Percentiles rank a stretch among this genome's conserved stretches.
phyloP scores from a whole-genome alignment of 352 stramenopile genomes.

The Pythium brassicae region DNA sequence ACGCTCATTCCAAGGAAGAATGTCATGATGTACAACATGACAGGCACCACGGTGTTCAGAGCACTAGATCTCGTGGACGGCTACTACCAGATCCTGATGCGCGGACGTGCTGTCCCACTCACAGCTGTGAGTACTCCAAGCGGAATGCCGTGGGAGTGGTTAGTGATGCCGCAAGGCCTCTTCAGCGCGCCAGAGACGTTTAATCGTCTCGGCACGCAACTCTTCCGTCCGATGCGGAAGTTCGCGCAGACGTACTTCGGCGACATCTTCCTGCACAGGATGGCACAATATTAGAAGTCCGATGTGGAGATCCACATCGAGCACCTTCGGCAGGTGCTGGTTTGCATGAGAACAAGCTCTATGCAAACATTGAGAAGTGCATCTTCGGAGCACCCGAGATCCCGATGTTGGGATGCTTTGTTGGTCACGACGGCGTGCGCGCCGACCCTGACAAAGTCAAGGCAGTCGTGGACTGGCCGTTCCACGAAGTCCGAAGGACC shows the following conservation, averaged over 20 bases:
- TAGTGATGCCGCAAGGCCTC: conserved; percentile 21
- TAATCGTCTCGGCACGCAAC: conserved; percentile 15
- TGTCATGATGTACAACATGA: conserved; percentile 21
- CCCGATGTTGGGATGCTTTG: not conserved
- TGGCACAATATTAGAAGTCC: not conserved
- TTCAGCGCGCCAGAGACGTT: conserved; percentile 21
- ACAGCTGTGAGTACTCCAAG: conserved; percentile 21
- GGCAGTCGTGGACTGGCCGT: conserved; percentile 8
- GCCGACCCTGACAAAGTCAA: conserved; percentile 16
- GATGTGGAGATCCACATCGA: not conserved
- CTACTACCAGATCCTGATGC: conserved; percentile 31
- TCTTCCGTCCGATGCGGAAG: not conserved
- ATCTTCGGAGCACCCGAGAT: conserved; percentile 1
- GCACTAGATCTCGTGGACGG: conserved; percentile 23
- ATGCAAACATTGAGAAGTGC: not conserved
- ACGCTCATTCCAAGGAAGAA: conserved; percentile 29
- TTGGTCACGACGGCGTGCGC: conserved; percentile 4
- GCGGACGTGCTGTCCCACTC: conserved; percentile 4
- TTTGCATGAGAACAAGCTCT: conserved; percentile 3
- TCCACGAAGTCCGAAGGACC: conserved; percentile 5
- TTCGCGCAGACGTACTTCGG: conserved; percentile 6
- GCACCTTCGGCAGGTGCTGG: not conserved
- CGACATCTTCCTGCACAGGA: conserved; percentile 6
- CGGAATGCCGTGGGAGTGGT: conserved; percentile 21
- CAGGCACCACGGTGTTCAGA: conserved; percentile 22